Evolutionary conservation across 2,329 filamentous ascomycete species (phyloP), one percentile per base, ranked within the genome.

Genomic region (Cladosporium sp.): DNA sequence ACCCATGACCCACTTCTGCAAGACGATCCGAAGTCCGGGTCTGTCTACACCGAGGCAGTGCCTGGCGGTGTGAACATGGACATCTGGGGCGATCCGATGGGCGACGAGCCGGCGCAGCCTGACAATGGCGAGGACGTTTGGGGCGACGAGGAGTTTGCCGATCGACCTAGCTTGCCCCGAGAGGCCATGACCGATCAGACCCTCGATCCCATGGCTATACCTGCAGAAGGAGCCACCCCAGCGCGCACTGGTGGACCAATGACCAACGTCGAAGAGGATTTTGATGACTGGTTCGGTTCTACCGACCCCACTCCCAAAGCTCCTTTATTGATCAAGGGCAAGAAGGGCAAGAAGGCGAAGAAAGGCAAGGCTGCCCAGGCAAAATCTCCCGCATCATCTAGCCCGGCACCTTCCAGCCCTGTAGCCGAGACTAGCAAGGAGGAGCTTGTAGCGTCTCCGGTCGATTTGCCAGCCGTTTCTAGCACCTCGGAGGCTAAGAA

Each of bases 21-120:
- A 23, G 52, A 31, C 31, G 44, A 49, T n/a, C 11, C 60, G 23
- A 53, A 14, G 10, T 28, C 60, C 3, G 49, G 26, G 1, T 63
- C 61, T n/a, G 44, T 56, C 21, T 55, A 63, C 26, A 26, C 35
- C 35, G 61, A 29, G 21, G 21, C 61, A 2, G 50, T 33, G n/a
- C 23, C 18, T 23, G 35, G 26, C 7, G 29, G 26, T 18, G 50
- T 11, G 11, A 63, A 63, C 50, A 56, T 28, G 14, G 61, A 63
- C 50, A 63, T 63, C 35, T 63, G 61, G 61, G 61, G 61, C 16
- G 61, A 63, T 33, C 50, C 61, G 14, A 63, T 63, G 61, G 50
- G 33, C 59, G 44, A 35, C 7, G 35, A 26, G 5, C 23, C 50
- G 6, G 33, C 40, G 12, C 50, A 63, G 18, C 35, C 61, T 21